A percentile compares a stretch with the other conserved stretches of the same genome.
Conservation (phyloP, 2,329 filamentous ascomycete species). For the Diaporthe aspalathi region DNA sequence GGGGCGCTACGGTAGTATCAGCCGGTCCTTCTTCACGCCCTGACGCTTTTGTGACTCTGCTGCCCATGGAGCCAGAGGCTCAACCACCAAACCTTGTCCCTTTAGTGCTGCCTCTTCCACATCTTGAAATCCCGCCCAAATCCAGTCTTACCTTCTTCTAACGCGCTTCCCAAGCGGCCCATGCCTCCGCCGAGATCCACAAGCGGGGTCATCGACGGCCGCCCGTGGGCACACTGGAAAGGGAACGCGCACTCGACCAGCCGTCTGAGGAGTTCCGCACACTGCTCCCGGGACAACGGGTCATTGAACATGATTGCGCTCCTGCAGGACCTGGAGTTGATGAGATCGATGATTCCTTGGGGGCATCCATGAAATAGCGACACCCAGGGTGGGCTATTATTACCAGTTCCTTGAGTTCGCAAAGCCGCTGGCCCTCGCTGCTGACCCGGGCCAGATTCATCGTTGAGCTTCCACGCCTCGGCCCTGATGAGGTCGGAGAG, state of each 20-base stretch:
- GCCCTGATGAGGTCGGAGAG: constrained; percentile 79
- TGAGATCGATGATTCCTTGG: constrained; percentile 77
- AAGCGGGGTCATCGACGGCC: constrained; percentile 74
- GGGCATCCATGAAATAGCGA: constrained; percentile 76
- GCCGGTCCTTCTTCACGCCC: no score
- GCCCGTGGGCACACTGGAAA: constrained; percentile 86
- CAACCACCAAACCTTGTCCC: background rate
- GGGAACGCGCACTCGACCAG: constrained; percentile 77
- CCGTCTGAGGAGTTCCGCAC: constrained; percentile 64
- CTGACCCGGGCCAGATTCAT: constrained; percentile 46
- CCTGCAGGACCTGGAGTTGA: constrained; percentile 81
- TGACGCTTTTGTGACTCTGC: no score
- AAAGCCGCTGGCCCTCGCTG: background rate
- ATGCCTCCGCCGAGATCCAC: constrained; percentile 60
- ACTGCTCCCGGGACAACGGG: constrained; percentile 66
- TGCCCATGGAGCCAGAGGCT: background rate
- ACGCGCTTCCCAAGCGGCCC: background rate
- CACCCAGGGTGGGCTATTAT: constrained; percentile 61
- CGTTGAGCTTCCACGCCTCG: constrained; percentile 76
- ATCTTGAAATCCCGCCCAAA: background rate
- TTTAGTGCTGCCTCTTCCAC: background rate
- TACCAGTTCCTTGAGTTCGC: background rate
- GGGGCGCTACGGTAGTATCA: no score
- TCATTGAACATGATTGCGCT: constrained; percentile 93
- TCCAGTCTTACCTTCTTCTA: background rate